phyloP scores from a whole-genome alignment of 495 filamentous ascomycete genomes.

The Letharia lupina region DNA sequence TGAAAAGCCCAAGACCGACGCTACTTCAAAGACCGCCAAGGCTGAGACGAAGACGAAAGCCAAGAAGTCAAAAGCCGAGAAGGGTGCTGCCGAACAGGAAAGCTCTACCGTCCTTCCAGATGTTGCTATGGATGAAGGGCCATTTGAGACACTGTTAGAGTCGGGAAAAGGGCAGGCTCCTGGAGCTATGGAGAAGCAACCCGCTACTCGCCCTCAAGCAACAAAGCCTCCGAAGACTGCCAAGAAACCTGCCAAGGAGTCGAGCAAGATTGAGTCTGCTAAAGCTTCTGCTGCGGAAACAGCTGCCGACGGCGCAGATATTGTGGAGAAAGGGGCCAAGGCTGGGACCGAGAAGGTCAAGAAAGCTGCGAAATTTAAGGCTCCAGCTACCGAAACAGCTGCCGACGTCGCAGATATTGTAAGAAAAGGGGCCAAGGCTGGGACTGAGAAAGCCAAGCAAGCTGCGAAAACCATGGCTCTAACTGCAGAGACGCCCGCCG shows the following conservation, averaged over 20 bases:
- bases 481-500: neutral
- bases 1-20: constrained; percentile 25
- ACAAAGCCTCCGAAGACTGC: constrained; percentile 26
- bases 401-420: constrained; percentile 24
- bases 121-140: constrained; percentile 20
- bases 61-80: constrained; percentile 16
- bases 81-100: neutral
- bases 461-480: constrained; percentile 12
- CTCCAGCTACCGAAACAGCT: constrained; percentile 9
- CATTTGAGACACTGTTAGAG: constrained; percentile 16
- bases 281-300: constrained; percentile 22
- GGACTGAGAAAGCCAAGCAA: constrained; percentile 12
- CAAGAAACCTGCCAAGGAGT: constrained; percentile 8
- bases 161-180: constrained; percentile 14
- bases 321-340: neutral
- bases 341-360: constrained; percentile 21
- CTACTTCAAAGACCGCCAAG: constrained; percentile 23
- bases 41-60: constrained; percentile 26
- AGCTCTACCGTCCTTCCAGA: constrained; percentile 19
- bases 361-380: constrained; percentile 7
- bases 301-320: neutral
- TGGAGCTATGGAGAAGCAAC: constrained; percentile 1
- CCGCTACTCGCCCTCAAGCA: neutral
- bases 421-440: constrained; percentile 26
- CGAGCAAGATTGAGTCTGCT: constrained; percentile 9